Evolutionary conservation across 768 basidiomycete genomes (phyloP).

Genomic region (Trichaptum fuscoviolaceum): DNA sequence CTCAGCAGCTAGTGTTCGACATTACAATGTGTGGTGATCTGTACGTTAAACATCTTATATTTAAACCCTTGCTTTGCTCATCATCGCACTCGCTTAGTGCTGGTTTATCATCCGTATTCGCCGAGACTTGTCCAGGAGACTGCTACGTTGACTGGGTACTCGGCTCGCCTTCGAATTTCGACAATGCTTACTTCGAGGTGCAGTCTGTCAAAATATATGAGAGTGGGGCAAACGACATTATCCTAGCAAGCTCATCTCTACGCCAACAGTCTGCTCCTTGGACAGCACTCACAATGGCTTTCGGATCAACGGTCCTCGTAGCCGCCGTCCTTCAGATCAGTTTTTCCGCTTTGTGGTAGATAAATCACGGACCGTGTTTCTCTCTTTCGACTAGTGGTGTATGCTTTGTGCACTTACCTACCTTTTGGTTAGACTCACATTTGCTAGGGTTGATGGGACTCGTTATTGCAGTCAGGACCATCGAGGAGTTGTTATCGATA

Average conservation of each 20-base stretch:
- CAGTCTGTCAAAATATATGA: constrained; percentile 47
- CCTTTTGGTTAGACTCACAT: neutral
- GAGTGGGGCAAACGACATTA: neutral
- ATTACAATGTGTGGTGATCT: constrained; percentile 65
- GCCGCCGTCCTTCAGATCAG: neutral
- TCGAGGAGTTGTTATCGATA: neutral
- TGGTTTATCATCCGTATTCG: constrained; percentile 45
- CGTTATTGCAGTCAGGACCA: neutral
- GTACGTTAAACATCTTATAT: constrained; percentile 22
- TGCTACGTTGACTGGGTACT: constrained; percentile 72
- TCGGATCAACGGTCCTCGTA: neutral
- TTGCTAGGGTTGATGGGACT: neutral
- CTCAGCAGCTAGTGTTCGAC: constrained; percentile 66
- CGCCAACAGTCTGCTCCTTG: neutral
- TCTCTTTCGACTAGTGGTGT: neutral
- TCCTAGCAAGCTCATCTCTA: neutral
- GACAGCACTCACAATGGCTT: neutral
- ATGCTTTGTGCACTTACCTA: neutral
- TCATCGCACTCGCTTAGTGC: constrained; percentile 35
- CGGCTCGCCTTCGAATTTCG: constrained; percentile 54
- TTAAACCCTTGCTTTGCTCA: neutral
- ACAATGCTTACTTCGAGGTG: constrained; percentile 70
- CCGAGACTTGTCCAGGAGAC: constrained; percentile 54
- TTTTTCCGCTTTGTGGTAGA: neutral
- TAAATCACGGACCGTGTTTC: neutral